A percentile compares a stretch with the other conserved stretches of the same genome.
Evolutionary conservation across 106 monocot genomes (phyloP).

Genomic region (Dendrobium nobile): DNA sequence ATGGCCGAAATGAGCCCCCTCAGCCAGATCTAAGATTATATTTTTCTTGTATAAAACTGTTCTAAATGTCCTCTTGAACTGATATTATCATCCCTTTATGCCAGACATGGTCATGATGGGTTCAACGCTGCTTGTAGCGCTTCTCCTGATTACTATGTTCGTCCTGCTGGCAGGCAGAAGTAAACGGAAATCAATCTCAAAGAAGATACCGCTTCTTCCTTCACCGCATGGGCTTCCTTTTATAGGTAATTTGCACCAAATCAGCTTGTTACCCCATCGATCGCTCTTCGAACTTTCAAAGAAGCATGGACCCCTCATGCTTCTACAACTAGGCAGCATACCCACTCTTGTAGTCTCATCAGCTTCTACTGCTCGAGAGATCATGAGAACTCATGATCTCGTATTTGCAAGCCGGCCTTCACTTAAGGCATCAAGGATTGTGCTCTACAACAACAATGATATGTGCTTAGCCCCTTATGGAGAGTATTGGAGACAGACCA

Average conservation of each 20-base stretch:
- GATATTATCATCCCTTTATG: no score
- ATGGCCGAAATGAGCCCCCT: no score
- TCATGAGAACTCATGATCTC: constrained; percentile 7
- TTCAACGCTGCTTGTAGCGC: neutral
- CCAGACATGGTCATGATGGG: no score
- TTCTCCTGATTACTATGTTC: neutral
- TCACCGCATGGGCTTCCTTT: constrained; percentile 13
- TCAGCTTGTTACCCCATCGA: constrained; percentile 2
- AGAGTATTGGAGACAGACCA: constrained; percentile 7
- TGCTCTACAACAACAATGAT: neutral
- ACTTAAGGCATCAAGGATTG: neutral
- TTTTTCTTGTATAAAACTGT: no score
- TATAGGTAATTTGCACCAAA: constrained; percentile 18
- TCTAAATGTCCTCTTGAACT: no score
- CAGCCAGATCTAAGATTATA: no score
- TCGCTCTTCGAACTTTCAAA: constrained; percentile 4
- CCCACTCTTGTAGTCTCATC: constrained; percentile 19
- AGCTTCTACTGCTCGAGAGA: neutral
- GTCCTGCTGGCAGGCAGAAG: neutral
- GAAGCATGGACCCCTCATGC: constrained; percentile 22
- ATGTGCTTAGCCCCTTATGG: constrained; percentile 7
- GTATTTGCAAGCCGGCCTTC: constrained; percentile 5
- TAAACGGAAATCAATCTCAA: neutral
- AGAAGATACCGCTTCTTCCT: neutral
- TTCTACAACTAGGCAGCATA: constrained; percentile 10